A percentile compares a stretch with the other conserved stretches of the same genome.
These are phyloP conservation scores for Elsinoe arachidis DNA, from an alignment of 2,329 filamentous ascomycete genomes.

Conservation along the genomic window DNA sequence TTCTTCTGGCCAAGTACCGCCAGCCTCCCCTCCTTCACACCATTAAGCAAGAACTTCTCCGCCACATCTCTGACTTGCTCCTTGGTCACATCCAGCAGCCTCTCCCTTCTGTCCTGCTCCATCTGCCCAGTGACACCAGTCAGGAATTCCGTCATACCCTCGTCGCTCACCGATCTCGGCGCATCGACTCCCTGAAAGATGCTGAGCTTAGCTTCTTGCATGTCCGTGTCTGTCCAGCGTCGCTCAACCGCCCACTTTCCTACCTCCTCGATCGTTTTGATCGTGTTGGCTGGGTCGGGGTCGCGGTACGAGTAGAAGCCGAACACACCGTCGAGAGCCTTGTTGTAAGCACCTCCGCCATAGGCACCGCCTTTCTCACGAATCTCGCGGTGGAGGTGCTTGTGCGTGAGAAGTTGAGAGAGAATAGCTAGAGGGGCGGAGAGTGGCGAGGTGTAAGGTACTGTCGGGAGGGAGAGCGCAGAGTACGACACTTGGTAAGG, in stretches of 20 bases:
- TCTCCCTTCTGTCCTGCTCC: conserved; percentile 74
- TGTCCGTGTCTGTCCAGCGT: conserved; percentile 70
- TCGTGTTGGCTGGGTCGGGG: conserved; percentile 82
- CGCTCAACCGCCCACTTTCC: conserved; percentile 76
- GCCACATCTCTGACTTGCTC: conserved; percentile 74
- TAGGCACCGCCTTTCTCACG: conserved; percentile 97
- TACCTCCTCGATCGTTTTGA: conserved; percentile 74
- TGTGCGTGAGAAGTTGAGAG: conserved; percentile 87
- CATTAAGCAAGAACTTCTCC: conserved; percentile 59
- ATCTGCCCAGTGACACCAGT: conserved; percentile 80
- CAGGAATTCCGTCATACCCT: conserved; percentile 80
- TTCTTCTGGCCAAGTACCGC: conserved; percentile 78
- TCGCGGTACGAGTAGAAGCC: conserved; percentile 96
- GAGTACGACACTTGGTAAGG: conserved; percentile 98
- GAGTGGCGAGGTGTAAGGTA: conserved; percentile 67
- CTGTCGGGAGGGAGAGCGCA: conserved; percentile 69
- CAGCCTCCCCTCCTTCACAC: conserved; percentile 51
- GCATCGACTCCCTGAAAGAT: conserved; percentile 91
- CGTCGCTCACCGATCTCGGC: conserved; percentile 73
- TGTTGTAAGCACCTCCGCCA: conserved; percentile 79
- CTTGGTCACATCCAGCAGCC: conserved; percentile 75
- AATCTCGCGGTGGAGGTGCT: conserved; percentile 93
- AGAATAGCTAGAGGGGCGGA: conserved; percentile 80
- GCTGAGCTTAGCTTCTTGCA: conserved; percentile 92
- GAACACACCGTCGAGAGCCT: conserved; percentile 73